These are phyloP conservation scores for Puccinia polysora DNA, from an alignment of 1,284 basidiomycete species.

Conservation along the genomic window DNA sequence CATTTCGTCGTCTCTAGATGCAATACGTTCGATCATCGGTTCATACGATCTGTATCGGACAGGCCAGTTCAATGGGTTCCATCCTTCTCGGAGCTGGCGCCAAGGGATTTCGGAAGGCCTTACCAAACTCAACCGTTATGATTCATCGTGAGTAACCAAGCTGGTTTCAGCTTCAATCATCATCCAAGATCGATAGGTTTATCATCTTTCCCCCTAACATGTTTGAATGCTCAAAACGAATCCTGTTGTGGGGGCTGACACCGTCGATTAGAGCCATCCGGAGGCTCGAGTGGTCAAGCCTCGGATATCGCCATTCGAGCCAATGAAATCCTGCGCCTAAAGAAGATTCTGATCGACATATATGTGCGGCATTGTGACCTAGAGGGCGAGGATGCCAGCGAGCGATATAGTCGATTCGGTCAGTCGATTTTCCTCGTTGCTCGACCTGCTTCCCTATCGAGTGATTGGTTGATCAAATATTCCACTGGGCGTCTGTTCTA, in stretches of 20 bases:
- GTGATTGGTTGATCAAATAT: too few species aligned
- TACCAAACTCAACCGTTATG: conserved; percentile 90
- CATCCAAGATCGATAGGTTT: too few species aligned
- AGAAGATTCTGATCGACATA: conserved; percentile 72
- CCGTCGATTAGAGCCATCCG: conserved; percentile 71
- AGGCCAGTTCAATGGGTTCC: conserved; percentile 89
- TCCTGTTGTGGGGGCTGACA: neutral
- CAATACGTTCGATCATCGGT: conserved; percentile 87
- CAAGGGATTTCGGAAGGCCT: conserved; percentile 76
- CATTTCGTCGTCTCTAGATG: too few species aligned
- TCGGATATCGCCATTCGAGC: conserved; percentile 91
- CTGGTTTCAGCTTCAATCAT: too few species aligned
- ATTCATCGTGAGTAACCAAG: conserved; percentile 72
- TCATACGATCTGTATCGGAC: conserved; percentile 87
- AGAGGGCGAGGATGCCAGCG: neutral
- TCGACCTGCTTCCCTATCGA: too few species aligned
- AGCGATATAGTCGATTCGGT: conserved; percentile 32
- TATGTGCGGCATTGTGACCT: conserved; percentile 58
- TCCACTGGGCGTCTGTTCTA: too few species aligned
- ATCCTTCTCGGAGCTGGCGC: conserved; percentile 72
- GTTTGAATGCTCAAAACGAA: neutral
- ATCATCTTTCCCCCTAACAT: too few species aligned
- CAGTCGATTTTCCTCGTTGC: too few species aligned
- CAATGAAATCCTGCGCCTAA: conserved; percentile 81
- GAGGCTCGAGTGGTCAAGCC: conserved; percentile 85